A percentile compares a stretch with the other conserved stretches of the same genome.
Evolutionary conservation across 495 filamentous ascomycete genomes (phyloP).

Genomic region (Penicillium cosmopolitanum): DNA sequence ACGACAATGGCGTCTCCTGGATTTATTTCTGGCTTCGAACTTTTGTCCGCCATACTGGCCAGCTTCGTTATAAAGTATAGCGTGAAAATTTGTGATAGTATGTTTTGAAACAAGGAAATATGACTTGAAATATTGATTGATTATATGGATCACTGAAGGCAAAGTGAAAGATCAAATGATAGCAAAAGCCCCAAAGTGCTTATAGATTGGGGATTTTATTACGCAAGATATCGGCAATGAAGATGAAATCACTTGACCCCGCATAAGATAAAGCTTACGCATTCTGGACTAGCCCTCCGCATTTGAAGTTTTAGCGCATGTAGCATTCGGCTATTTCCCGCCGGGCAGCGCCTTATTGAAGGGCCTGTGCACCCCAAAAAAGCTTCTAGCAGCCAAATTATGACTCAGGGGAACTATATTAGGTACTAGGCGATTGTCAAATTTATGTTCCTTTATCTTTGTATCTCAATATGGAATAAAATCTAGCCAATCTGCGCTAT

Average conservation of each 20-base stretch:
- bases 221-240: slow-evolving; percentile 1
- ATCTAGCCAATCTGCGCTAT: slow-evolving; percentile 7
- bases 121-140: background rate
- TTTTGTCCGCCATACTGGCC: too few relatives aligned
- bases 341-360: background rate
- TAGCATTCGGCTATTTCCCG: slow-evolving; percentile 1
- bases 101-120: too few relatives aligned
- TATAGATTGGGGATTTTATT: background rate
- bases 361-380: background rate
- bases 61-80: too few relatives aligned
- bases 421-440: background rate
- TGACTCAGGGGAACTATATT: background rate
- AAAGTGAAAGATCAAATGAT: background rate
- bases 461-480: slow-evolving; percentile 17
- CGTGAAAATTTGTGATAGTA: too few relatives aligned
- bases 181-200: background rate
- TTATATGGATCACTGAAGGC: too few relatives aligned
- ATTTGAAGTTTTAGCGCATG: background rate
- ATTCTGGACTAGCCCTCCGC: slow-evolving; percentile 2
- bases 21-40: background rate
- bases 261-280: background rate
- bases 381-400: background rate
- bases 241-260: background rate
- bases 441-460: background rate
- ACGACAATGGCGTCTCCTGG: background rate